Evolutionary conservation across 2,329 filamentous ascomycete genomes (phyloP).

Genomic region (Fusarium fujikuroi): DNA sequence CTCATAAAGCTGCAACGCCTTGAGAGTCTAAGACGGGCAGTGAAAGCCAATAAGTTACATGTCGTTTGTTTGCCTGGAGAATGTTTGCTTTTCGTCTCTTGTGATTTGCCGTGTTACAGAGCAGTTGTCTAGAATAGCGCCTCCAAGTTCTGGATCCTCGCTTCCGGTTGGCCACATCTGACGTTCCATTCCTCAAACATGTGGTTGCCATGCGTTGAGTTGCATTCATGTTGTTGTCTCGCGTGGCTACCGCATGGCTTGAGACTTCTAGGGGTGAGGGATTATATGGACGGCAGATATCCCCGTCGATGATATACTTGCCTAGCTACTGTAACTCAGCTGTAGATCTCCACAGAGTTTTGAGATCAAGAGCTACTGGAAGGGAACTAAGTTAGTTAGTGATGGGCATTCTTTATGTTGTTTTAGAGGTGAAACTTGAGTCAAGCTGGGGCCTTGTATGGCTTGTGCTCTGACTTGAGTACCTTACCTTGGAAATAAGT

Average conservation of each 20-base stretch:
- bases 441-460: background rate
- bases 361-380: background rate
- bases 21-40: background rate
- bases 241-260: slow-evolving; percentile 11
- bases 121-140: slow-evolving; percentile 12
- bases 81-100: background rate
- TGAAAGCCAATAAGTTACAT: background rate
- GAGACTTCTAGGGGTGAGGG: background rate
- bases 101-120: background rate
- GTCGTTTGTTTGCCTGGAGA: background rate
- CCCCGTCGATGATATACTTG: background rate
- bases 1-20: background rate
- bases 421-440: background rate
- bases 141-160: slow-evolving; percentile 15
- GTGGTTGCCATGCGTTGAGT: slow-evolving; percentile 28
- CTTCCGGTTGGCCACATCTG: slow-evolving; percentile 33
- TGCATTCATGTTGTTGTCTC: slow-evolving; percentile 15
- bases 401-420: background rate
- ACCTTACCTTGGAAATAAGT: background rate
- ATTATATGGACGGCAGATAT: background rate
- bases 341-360: background rate
- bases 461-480: background rate
- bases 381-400: slow-evolving; percentile 4
- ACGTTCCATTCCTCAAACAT: slow-evolving; percentile 18
- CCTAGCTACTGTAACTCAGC: background rate